These are phyloP conservation scores for Flagelloscypha sp. DNA, from an alignment of 768 basidiomycete species.

Conservation along the genomic window DNA sequence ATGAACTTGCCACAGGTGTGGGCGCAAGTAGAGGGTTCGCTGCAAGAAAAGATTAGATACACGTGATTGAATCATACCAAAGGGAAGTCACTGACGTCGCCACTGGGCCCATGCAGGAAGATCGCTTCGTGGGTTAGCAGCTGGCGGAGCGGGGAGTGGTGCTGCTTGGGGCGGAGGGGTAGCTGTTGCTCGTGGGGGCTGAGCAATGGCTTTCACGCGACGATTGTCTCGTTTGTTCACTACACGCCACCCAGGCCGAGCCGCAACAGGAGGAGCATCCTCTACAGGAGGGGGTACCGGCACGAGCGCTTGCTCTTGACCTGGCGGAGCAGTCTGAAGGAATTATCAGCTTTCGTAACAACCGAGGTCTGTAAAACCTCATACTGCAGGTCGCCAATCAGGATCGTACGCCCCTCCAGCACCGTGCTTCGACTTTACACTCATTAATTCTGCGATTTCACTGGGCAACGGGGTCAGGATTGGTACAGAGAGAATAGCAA, in stretches of 20 bases:
- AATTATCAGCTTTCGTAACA: conserved; percentile 3
- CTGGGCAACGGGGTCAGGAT: conserved; percentile 25
- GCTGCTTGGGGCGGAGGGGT: conserved; percentile 31
- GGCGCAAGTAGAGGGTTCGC: conserved; percentile 62
- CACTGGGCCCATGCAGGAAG: conserved; percentile 81
- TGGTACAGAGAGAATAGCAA: not conserved
- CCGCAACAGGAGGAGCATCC: conserved; percentile 36
- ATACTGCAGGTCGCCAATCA: conserved; percentile 61
- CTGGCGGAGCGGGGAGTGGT: conserved; percentile 31
- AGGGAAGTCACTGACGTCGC: conserved; percentile 47
- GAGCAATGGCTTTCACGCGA: conserved; percentile 36
- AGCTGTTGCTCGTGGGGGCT: conserved; percentile 29
- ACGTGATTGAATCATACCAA: not conserved
- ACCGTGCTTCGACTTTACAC: conserved; percentile 74
- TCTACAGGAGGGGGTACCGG: conserved; percentile 40
- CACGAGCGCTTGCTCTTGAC: conserved; percentile 28
- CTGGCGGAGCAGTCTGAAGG: conserved; percentile 20
- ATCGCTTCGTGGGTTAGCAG: conserved; percentile 35
- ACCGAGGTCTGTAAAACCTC: conserved; percentile 9
- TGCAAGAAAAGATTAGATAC: conserved; percentile 16
- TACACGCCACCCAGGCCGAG: conserved; percentile 67
- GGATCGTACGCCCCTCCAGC: conserved; percentile 71
- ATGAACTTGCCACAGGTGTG: conserved; percentile 26
- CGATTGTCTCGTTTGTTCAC: conserved; percentile 58
- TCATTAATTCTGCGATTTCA: conserved; percentile 81